Base-by-base conservation (phyloP, 345 rosid genomes). In the Eucalyptus coolabah region DNA sequence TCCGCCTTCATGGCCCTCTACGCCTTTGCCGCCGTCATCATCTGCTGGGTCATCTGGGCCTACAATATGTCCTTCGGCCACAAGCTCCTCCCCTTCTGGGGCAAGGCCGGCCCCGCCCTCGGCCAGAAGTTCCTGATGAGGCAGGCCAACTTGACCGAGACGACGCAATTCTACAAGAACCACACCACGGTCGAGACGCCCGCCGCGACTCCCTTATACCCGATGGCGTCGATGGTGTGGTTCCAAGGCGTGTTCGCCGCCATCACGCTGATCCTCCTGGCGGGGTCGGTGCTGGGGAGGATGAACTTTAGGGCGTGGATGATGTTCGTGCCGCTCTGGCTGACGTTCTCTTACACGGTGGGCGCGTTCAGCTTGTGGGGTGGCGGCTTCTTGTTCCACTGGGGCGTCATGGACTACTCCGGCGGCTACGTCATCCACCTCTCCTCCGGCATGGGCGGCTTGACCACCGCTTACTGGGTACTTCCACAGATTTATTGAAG, bases 1-100 rank as follows among this genome's bases (percentile, higher is more conserved):
- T 92, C 93, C 49, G 93, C 94, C 77, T 93, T 93, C 93, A 93
- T 93, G 94, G 94, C 92, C 67, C 90, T 93, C 87, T 93, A 93
- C 88, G 94, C 94, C 87, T 93, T 92, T 49, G 93, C 94, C 32
- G 91, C 90, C 56, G 94, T 93, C 32, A 44, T 93, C 50, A 23
- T 92, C 49, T 93, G 94, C 63, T 93, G 94, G 93, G 93, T 92
- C 82, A 21, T 17, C 23, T 93, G 94, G 94, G 94, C 93, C 60
- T 92, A 93, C 91, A 59, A 65, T 16, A 87, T 93, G 92, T 90
- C 94, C 49, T 93, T 93, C 21, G 94, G 94, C 3, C 50, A 90
- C 5, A 23, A 18, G 65, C 21, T 92, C 87, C 13, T 91, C 9
- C 89, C 90, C 12, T 87, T 93, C 59, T 88, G 89, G 90, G 93